Evolutionary conservation across 1,284 basidiomycete species (phyloP), one percentile per base, ranked within the genome.

Genomic region (Microbotryomycetes sp.): DNA sequence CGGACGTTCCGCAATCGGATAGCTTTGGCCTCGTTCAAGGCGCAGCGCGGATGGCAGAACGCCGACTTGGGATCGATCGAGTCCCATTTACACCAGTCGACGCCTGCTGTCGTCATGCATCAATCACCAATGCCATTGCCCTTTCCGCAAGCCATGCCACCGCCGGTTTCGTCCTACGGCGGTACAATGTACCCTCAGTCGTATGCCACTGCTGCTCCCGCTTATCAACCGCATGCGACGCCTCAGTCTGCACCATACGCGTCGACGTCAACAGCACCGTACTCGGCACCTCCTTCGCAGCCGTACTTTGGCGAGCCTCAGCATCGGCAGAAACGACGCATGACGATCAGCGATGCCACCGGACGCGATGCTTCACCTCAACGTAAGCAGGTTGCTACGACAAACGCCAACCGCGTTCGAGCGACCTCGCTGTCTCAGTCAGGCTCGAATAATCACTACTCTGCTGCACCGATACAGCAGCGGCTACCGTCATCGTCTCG

Each of bases 21-120:
- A 45, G 67, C 64, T 1, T 66, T 70, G 48, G 70, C 70, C 2
- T 56, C 64, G 3, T 71, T 65, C 69, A 71, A 71, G 60, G 52
- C 63, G 4, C 50, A 57, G 35, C 60, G 67, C 21, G 70, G 71
- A 1, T 68, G 62, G 67, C 58, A 65, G 23, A 58, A 64, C 54
- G 62, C 61, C 45, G 52, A 21, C 3, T 58, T 72, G n/a, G 66
- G 69, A 48, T 28, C 47, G 15, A 66, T 71, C 53, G 71, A 72
- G 54, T 67, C 65, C 5, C 64, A 66, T 35, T 21, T 62, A 28
- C 57, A 62, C 18, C 54, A 63, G 55, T 24, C 21, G 18, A 16
- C 49, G 46, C 3, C 49, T n/a, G 28, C 29, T 26, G 21, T 23
- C 28, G 16, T 23, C 26, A 13, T 30, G 52, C 52, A 31, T 13